Conservation (phyloP, 2,329 filamentous ascomycete genomes). For the Thelonectria olida region DNA sequence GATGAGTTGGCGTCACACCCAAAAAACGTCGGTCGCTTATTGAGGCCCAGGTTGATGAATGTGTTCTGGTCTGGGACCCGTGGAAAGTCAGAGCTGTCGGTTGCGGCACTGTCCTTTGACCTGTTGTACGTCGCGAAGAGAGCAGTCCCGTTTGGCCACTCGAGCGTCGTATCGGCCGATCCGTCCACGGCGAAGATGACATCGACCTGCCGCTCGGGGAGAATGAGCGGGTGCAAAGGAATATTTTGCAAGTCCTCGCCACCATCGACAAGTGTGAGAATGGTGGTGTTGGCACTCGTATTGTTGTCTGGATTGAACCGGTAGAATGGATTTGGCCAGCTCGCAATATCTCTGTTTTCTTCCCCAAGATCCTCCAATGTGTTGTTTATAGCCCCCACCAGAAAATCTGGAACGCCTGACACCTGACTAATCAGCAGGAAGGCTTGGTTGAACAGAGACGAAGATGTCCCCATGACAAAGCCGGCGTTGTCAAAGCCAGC, state of each 20-base stretch:
- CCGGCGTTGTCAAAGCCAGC: conserved; percentile 84
- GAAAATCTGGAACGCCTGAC: conserved; percentile 50
- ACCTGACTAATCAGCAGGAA: conserved; percentile 64
- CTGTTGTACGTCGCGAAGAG: conserved; percentile 79
- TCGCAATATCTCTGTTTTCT: conserved; percentile 76
- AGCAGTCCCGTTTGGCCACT: conserved; percentile 82
- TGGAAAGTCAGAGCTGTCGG: conserved; percentile 77
- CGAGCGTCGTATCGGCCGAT: conserved; percentile 74
- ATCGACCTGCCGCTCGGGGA: conserved; percentile 75
- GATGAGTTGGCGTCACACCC: conserved; percentile 68
- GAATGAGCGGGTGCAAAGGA: conserved; percentile 79
- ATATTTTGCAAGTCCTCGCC: conserved; percentile 83
- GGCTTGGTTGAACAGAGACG: conserved; percentile 84
- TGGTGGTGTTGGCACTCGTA: conserved; percentile 58
- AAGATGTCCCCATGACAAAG: conserved; percentile 87
- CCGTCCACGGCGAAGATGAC: conserved; percentile 85
- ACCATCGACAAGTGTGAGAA: conserved; percentile 81
- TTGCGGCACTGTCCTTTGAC: conserved; percentile 59
- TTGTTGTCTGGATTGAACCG: conserved; percentile 69
- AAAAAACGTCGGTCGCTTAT: conserved; percentile 81
- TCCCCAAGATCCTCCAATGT: conserved; percentile 66
- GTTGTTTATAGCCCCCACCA: conserved; percentile 60
- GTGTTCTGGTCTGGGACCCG: conserved; percentile 78
- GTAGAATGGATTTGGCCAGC: conserved; percentile 81
- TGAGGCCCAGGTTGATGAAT: conserved; percentile 79